phyloP scores from a whole-genome alignment of 2,329 filamentous ascomycete species.

The Fusarium robinianum region DNA sequence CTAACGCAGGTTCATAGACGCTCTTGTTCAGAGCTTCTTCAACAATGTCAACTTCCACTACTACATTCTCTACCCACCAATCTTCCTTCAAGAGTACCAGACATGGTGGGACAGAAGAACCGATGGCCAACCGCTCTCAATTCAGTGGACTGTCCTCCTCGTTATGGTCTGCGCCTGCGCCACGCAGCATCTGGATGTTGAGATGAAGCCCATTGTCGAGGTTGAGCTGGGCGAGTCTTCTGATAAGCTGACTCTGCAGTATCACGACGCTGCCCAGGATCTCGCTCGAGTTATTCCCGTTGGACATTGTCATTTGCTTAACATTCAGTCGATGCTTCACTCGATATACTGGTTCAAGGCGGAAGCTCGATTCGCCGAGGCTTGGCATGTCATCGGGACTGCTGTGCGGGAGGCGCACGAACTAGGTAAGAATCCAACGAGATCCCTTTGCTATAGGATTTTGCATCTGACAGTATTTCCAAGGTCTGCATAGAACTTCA shows the following conservation, averaged over 20 bases:
- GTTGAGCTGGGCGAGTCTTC: slow-evolving; percentile 35
- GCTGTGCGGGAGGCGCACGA: slow-evolving; percentile 43
- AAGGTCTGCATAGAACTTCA: slow-evolving; percentile 39
- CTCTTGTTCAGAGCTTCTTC: slow-evolving; percentile 44
- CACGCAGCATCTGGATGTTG: slow-evolving; percentile 38
- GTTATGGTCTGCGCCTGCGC: slow-evolving; percentile 46
- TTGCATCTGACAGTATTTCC: neutral
- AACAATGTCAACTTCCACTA: slow-evolving; percentile 44
- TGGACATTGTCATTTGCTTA: slow-evolving; percentile 40
- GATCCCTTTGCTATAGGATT: neutral
- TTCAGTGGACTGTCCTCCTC: slow-evolving; percentile 44
- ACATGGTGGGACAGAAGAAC: slow-evolving; percentile 41
- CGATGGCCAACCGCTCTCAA: slow-evolving; percentile 34
- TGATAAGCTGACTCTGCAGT: slow-evolving; percentile 37
- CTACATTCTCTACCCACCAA: slow-evolving; percentile 44
- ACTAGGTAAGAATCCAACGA: slow-evolving; percentile 29
- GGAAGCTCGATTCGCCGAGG: slow-evolving; percentile 42
- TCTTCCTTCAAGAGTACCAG: slow-evolving; percentile 43
- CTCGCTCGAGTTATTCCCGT: slow-evolving; percentile 41
- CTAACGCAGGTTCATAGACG: slow-evolving; percentile 34
- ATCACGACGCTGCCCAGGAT: slow-evolving; percentile 40
- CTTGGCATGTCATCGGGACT: slow-evolving; percentile 42
- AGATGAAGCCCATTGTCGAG: slow-evolving; percentile 38
- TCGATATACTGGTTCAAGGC: slow-evolving; percentile 45
- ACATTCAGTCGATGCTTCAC: slow-evolving; percentile 43